A percentile compares a stretch with the other conserved stretches of the same genome.
phyloP scores from a whole-genome alignment of 768 basidiomycete species.

The Trametes gibbosa region DNA sequence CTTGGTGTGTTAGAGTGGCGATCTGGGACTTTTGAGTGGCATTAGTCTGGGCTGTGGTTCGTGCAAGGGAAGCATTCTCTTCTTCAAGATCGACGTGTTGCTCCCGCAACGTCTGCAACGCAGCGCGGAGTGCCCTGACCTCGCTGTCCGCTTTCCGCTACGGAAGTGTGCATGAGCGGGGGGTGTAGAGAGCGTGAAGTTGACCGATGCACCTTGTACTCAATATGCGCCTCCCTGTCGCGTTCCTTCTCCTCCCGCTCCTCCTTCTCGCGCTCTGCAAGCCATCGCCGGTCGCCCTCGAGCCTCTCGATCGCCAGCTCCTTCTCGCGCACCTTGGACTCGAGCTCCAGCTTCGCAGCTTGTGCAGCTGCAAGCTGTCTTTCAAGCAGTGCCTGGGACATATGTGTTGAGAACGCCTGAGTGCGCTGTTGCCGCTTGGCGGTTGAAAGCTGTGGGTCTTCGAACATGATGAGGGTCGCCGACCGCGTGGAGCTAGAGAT shows the following conservation, averaged over 20 bases:
- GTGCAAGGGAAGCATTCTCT: slow-evolving; percentile 45
- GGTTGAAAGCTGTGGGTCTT: slow-evolving; percentile 64
- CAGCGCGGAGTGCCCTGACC: slow-evolving; percentile 47
- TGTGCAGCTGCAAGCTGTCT: slow-evolving; percentile 64
- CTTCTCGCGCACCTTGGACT: slow-evolving; percentile 65
- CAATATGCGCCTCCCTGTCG: slow-evolving; percentile 46
- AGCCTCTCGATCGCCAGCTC: slow-evolving; percentile 61
- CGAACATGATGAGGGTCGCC: slow-evolving; percentile 6
- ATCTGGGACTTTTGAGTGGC: slow-evolving; percentile 52
- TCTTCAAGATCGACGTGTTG: slow-evolving; percentile 63
- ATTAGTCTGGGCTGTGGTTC: slow-evolving; percentile 47
- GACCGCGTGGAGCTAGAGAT: not conserved
- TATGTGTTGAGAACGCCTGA: slow-evolving; percentile 58
- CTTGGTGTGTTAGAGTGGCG: slow-evolving; percentile 45
- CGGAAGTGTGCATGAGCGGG: not conserved
- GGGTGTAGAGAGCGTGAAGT: not conserved
- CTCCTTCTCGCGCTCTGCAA: slow-evolving; percentile 65
- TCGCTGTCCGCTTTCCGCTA: slow-evolving; percentile 53
- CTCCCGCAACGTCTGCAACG: slow-evolving; percentile 50
- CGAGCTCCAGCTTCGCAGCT: slow-evolving; percentile 59
- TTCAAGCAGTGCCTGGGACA: slow-evolving; percentile 63
- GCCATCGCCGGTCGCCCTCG: slow-evolving; percentile 66
- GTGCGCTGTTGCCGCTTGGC: slow-evolving; percentile 68
- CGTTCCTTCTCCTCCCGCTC: slow-evolving; percentile 67
- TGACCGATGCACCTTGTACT: slow-evolving; percentile 53